Evolutionary conservation across 1,139 yeast genomes (phyloP), one percentile per base, ranked within the genome.

Genomic region (Sugiyamaella castrensis): DNA sequence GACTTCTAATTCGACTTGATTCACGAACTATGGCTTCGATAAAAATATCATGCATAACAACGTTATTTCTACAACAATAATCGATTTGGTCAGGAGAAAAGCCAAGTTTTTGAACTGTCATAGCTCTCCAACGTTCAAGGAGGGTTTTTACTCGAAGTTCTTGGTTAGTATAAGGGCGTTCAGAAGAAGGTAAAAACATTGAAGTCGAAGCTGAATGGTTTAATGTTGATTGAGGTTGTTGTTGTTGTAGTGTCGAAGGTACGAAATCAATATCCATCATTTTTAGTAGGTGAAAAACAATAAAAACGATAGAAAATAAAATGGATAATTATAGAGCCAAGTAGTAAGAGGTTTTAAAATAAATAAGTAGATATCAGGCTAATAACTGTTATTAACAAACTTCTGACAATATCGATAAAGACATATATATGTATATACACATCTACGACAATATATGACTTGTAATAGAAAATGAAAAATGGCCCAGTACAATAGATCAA

Each of bases 1-100:
- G 53, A 12, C 57, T 50, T 32, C 51, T 57, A 37, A 62, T 61
- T 11, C 43, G 31, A 9, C 53, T 41, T n/a, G 64, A 63, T 27
- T 58, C 51, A 29, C 48, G 48, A 1, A 60, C 61, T 29, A 62
- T 62, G 24, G 59, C 56, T 37, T 62, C 66, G 28, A 62, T 51
- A 37, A 57, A 62, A 3, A 62, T 58, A 44, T 62, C 66, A 50
- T 62, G 66, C 53, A 62, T 54, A 11, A 62, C 59, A 16, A 62
- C 59, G 27, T 54, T 53, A 45, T 61, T 51, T 12, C 63, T 57
- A 15, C 63, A 62, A 38, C 64, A 59, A 45, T 52, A 55, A 35
- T 57, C 55, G 13, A 53, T 53, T 34, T 57, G 60, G 27, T 52
- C 55, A 31, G 61, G 59, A n/a, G 50, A 33, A n/a, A 58, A 47